A percentile compares a stretch with the other conserved stretches of the same genome.
Evolutionary conservation across 2,329 filamentous ascomycete genomes (phyloP).

Genomic region (Ceratocystis albifundus): DNA sequence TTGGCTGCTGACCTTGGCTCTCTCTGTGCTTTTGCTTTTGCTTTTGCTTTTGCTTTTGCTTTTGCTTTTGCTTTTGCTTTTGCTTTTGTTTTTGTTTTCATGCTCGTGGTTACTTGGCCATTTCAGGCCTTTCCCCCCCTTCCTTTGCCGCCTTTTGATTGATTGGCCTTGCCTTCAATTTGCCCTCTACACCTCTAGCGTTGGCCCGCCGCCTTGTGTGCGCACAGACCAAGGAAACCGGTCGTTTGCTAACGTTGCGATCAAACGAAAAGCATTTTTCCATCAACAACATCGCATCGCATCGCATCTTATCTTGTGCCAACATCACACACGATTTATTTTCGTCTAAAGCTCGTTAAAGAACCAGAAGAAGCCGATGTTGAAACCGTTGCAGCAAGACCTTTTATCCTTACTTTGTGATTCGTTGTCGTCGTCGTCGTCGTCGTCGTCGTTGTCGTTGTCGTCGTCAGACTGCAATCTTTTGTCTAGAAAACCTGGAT

Average conservation of each 20-base stretch:
- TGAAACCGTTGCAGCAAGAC: neutral
- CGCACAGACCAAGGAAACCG: neutral
- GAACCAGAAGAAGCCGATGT: neutral
- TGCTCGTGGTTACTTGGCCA: neutral
- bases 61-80: neutral
- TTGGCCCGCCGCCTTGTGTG: no score
- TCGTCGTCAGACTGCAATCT: neutral
- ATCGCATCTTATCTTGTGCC: neutral
- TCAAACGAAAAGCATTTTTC: neutral
- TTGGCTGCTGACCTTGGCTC: neutral
- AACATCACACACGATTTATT: neutral
- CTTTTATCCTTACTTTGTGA: neutral
- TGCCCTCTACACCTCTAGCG: neutral
- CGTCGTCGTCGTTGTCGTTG: neutral
- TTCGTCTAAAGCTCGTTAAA: constrained; percentile 8
- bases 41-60: neutral
- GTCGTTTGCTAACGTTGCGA: neutral
- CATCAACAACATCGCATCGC: neutral
- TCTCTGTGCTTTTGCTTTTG: neutral
- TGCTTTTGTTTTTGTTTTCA: neutral
- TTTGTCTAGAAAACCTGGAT: neutral
- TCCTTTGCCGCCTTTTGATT: neutral
- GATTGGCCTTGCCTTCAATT: neutral
- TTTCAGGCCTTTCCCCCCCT: neutral
- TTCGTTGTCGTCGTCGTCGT: neutral